Evolutionary conservation across 371 early-diverging fungal genomes (phyloP).

Genomic region (Mortierella sp.): DNA sequence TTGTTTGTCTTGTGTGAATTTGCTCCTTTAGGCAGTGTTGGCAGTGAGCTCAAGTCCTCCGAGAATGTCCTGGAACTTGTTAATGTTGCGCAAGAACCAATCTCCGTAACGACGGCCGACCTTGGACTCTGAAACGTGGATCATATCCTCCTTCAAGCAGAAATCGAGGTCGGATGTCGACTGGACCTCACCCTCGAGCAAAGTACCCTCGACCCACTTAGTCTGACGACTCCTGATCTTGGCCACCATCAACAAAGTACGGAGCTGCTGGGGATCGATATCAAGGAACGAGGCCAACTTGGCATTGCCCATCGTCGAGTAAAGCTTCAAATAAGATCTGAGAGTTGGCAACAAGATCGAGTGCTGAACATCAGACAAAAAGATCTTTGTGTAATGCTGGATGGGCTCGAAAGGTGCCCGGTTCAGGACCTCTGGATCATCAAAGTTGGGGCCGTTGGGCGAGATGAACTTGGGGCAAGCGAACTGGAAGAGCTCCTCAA

Average conservation of each 20-base stretch:
- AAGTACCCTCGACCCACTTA: constrained; percentile 77
- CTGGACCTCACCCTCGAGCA: constrained; percentile 84
- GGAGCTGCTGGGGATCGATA: constrained; percentile 80
- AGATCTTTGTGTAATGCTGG: constrained; percentile 84
- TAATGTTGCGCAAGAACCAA: constrained; percentile 94
- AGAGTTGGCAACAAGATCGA: constrained; percentile 89
- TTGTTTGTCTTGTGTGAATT: too few relatives aligned
- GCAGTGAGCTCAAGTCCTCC: constrained; percentile 51
- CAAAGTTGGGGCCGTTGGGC: constrained; percentile 82
- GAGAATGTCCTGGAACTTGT: constrained; percentile 72
- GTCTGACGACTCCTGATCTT: constrained; percentile 94
- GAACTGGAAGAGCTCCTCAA: constrained; percentile 90
- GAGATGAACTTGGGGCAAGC: constrained; percentile 96
- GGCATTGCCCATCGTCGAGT: constrained; percentile 89
- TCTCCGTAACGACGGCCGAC: constrained; percentile 93
- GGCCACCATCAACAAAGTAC: constrained; percentile 80
- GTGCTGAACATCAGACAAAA: constrained; percentile 84
- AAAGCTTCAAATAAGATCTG: constrained; percentile 93
- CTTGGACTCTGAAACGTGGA: constrained; percentile 94
- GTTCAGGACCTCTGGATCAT: constrained; percentile 57
- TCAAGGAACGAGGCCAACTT: constrained; percentile 92
- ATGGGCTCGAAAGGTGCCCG: constrained; percentile 67
- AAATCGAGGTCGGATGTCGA: constrained; percentile 91
- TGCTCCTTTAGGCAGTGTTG: constrained; percentile 18
- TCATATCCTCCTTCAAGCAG: constrained; percentile 90